Percentiles rank a stretch among this genome's conserved stretches.
These are phyloP conservation scores for Durusdinium trenchii DNA, from an alignment of 73 alveolate species.

Conservation along the genomic window DNA sequence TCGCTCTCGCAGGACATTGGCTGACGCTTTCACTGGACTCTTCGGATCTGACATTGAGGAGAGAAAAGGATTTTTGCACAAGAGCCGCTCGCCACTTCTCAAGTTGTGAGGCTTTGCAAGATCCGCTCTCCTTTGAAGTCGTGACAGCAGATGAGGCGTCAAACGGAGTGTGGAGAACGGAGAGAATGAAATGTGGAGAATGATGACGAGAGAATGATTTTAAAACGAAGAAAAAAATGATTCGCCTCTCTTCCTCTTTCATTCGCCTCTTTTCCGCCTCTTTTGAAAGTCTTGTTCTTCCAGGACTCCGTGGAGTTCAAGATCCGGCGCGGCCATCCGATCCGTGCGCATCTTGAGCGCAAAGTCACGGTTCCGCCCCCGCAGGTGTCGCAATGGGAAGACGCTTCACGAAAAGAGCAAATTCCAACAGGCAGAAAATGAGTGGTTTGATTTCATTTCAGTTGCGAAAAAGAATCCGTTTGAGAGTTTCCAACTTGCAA, in stretches of 20 bases:
- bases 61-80: background rate
- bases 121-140: conserved; percentile 39
- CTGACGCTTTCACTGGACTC: background rate
- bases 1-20: background rate
- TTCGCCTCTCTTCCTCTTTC: too few species aligned
- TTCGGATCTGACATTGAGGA: conserved; percentile 8
- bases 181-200: too few species aligned
- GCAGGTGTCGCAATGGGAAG: conserved; percentile 55
- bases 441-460: background rate
- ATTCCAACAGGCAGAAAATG: background rate
- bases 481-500: background rate
- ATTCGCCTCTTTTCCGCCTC: background rate
- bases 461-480: background rate
- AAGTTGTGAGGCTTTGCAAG: conserved; percentile 18
- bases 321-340: background rate
- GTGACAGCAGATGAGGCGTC: background rate
- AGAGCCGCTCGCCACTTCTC: background rate
- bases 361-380: background rate
- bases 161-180: background rate
- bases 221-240: too few species aligned
- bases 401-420: conserved; percentile 64
- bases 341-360: background rate
- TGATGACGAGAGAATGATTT: too few species aligned
- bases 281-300: background rate
- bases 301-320: conserved; percentile 76